These are phyloP conservation scores for Thuidium tamariscinum DNA, from an alignment of 225 moss, liverwort and hornwort species.

Conservation along the genomic window DNA sequence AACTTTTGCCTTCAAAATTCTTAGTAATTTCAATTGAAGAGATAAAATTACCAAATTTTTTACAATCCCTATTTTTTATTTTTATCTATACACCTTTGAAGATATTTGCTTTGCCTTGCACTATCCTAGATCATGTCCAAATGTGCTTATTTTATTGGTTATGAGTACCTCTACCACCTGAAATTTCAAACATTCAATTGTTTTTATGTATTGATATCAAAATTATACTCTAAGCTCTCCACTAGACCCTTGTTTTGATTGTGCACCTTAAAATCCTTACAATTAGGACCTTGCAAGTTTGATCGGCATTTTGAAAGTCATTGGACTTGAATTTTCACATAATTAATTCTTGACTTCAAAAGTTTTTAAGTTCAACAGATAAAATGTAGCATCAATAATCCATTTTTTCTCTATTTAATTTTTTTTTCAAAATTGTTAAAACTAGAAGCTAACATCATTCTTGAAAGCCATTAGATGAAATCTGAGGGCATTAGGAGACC, in stretches of 20 bases:
- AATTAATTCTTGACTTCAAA: not conserved
- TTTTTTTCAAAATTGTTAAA: accelerated
- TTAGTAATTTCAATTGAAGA: no score
- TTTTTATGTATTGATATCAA: accelerated
- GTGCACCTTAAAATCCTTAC: not conserved
- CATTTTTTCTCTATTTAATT: not conserved
- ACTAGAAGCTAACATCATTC: no score
- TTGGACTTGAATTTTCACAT: accelerated
- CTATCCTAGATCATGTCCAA: no score
- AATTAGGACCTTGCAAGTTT: not conserved
- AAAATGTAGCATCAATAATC: not conserved
- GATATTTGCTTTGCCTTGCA: no score
- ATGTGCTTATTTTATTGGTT: no score
- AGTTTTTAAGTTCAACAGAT: not conserved
- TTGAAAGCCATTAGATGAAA: no score
- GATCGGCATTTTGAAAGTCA: accelerated
- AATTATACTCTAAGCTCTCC: not conserved
- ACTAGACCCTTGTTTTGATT: not conserved
- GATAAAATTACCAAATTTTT: no score
- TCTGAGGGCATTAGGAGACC: no score
- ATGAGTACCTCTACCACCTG: no score
- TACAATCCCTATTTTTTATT: no score
- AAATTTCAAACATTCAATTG: not conserved
- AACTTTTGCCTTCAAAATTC: no score
- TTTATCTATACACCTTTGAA: no score